Percentiles rank a stretch among this genome's conserved stretches.
These are phyloP conservation scores for Paraphoma sp. DNA, from an alignment of 2,329 filamentous ascomycete species.

Conservation along the genomic window DNA sequence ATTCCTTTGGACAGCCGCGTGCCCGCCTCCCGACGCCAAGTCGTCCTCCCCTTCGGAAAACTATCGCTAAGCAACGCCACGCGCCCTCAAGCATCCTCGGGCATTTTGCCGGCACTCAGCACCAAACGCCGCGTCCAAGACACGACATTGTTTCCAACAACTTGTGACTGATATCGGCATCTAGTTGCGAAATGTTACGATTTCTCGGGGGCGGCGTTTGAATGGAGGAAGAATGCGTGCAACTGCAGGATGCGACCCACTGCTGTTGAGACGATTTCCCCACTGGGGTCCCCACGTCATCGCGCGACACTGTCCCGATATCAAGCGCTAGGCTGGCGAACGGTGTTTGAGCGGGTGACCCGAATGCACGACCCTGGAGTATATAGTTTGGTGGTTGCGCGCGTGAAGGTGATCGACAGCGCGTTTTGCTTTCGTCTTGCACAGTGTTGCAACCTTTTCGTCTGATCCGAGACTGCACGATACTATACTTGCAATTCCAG, in stretches of 20 bases:
- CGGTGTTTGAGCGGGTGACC: constrained; percentile 3
- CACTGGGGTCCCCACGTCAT: constrained; percentile 25
- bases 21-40: not conserved
- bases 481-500: not conserved
- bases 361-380: not conserved
- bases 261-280: constrained; percentile 1
- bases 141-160: not conserved
- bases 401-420: not conserved
- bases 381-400: constrained; percentile 1
- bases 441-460: not conserved
- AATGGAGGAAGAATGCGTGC: constrained; percentile 28
- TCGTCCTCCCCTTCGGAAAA: not conserved
- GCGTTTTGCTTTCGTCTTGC: not conserved
- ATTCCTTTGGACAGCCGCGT: too few relatives aligned
- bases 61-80: not conserved
- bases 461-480: not conserved
- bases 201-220: constrained; percentile 17
- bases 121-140: not conserved
- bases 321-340: not conserved
- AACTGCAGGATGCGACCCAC: constrained; percentile 13
- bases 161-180: not conserved
- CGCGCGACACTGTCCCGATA: constrained; percentile 11
- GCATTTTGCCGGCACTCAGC: not conserved
- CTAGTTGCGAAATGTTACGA: too few relatives aligned
- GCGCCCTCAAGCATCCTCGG: not conserved